Conservation (phyloP, 768 basidiomycete species). For the Psilocybe tampanensis region DNA sequence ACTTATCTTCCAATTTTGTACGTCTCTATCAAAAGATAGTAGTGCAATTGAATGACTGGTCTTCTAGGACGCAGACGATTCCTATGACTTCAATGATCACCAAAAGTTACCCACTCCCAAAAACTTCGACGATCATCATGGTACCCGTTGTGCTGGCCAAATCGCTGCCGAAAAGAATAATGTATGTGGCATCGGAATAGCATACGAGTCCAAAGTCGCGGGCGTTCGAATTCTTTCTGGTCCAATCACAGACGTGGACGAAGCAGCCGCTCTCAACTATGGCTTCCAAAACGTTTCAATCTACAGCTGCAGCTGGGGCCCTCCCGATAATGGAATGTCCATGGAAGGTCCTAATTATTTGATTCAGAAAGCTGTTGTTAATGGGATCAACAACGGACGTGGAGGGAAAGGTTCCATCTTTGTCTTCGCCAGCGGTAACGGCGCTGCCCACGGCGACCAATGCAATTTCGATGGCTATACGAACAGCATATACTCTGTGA, state of each 20-base stretch:
- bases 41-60: constrained; percentile 34
- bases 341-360: constrained; percentile 95
- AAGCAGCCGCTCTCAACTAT: constrained; percentile 93
- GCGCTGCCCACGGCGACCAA: constrained; percentile 88
- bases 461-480: constrained; percentile 99
- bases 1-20: constrained; percentile 92
- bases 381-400: constrained; percentile 90
- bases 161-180: constrained; percentile 92
- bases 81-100: constrained; percentile 97
- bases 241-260: constrained; percentile 93
- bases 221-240: constrained; percentile 96
- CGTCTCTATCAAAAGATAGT: constrained; percentile 32
- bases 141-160: constrained; percentile 97
- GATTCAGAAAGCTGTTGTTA: constrained; percentile 91
- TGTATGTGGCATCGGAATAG: constrained; percentile 93
- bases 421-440: constrained; percentile 98
- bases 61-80: constrained; percentile 78
- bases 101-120: constrained; percentile 83
- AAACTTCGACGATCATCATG: constrained; percentile 92
- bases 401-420: constrained; percentile 90
- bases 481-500: constrained; percentile 95
- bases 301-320: constrained; percentile 98
- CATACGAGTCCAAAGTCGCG: constrained; percentile 89
- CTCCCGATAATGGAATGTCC: constrained; percentile 89
- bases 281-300: constrained; percentile 90